Evolutionary conservation across 352 stramenopile species (phyloP).

Genomic region (Phytophthora cajani): DNA sequence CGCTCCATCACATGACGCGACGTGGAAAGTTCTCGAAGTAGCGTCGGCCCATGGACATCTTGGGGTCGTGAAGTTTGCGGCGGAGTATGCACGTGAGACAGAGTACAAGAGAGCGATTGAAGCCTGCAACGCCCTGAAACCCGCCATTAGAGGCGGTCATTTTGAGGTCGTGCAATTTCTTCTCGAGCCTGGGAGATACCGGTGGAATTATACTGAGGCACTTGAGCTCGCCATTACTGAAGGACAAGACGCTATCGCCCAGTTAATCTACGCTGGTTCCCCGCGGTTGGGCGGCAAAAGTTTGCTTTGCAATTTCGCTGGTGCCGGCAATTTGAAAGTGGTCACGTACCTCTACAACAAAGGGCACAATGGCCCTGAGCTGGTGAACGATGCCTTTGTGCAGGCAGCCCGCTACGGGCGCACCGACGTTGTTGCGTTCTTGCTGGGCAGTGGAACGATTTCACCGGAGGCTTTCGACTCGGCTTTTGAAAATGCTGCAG

Average conservation of each 20-base stretch:
- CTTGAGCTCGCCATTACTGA: neutral
- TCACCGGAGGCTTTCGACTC: neutral
- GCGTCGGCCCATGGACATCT: too few species aligned
- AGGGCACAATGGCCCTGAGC: neutral
- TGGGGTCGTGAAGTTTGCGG: too few species aligned
- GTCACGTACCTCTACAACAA: neutral
- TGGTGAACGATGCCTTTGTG: neutral
- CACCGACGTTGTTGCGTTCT: neutral
- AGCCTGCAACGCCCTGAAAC: neutral
- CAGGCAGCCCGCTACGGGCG: neutral
- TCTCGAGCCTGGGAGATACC: neutral
- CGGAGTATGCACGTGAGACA: too few species aligned
- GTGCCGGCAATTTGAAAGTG: neutral
- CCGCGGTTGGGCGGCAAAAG: too few species aligned
- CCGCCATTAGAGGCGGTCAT: neutral
- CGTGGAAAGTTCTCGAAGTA: too few species aligned
- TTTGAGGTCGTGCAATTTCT: neutral
- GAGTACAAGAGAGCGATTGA: neutral
- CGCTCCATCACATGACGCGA: too few species aligned
- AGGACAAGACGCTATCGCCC: neutral
- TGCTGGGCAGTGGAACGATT: neutral
- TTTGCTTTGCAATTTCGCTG: too few species aligned
- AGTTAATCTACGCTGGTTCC: neutral
- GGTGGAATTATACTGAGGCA: neutral
- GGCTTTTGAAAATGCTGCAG: neutral